Evolutionary conservation across 768 basidiomycete species (phyloP), one percentile per base, ranked within the genome.

Genomic region (Kwoniella newhampshirensis): DNA sequence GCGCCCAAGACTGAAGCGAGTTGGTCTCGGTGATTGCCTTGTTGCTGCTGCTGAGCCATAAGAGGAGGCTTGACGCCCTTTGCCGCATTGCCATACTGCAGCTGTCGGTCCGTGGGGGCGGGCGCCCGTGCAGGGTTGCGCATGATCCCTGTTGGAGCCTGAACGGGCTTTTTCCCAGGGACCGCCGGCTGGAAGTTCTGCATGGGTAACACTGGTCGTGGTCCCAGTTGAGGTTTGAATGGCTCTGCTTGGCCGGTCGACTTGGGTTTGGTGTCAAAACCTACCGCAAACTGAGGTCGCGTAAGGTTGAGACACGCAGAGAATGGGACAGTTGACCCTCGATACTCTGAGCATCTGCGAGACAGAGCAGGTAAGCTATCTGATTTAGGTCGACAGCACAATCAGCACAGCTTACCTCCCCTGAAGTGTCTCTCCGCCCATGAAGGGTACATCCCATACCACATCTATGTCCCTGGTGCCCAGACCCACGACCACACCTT

Each of bases 361-460:
- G n/a, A n/a, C n/a, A n/a, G n/a, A n/a, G 21, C 8, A 43, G 26
- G 23, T 21, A 2, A 36, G n/a, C n/a, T n/a, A n/a, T n/a, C n/a
- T 11, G 5, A 25, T 15, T 4, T 21, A 8, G 13, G 15, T 7
- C 6, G 15, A 26, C 20, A 9, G 2, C n/a, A n/a, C n/a, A n/a
- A n/a, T n/a, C n/a, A n/a, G n/a, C n/a, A n/a, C 13, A 36, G 56
- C 79, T 57, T 66, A 91, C 88, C 92, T 81, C 67, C 89, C 89
- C 3, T 86, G 85, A 11, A 98, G 79, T 0, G 89, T 96, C 2
- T 83, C 81, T 6, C 96, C 96, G 20, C 91, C 86, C 84, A 99
- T 89, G 78, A 99, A 98, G 1, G 91, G 82, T 21, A 87, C 86
- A 74, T 99, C 96, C 89, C 96, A 98, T 0, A 94, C 83, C 21